Evolutionary conservation across 306 rosid genomes (phyloP), one percentile per base, ranked within the genome.

Genomic region (Trifolium subterraneum): DNA sequence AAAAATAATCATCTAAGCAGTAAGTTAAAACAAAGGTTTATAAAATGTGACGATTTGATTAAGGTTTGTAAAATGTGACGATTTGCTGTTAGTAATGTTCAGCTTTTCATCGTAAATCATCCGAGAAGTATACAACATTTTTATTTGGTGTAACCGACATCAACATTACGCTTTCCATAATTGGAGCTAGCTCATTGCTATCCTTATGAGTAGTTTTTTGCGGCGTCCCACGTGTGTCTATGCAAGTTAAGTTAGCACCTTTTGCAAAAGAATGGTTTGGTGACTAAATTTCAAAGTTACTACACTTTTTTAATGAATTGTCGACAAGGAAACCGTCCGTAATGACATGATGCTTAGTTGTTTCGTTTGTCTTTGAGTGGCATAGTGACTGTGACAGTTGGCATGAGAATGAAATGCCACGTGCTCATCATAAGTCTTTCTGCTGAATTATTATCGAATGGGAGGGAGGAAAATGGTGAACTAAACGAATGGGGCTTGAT

Each of bases 301-400:
- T 29, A 2, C 22, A 22, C 52, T 25, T 6, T 66, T 67, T 14
- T 7, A 42, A 25, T 36, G 10, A 36, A 36, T 2, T 36, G 39
- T 45, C 5, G 48, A 29, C 41, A 45, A 44, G 50, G 61, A 64
- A 51, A 25, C 27, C 67, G 35, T 39, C 42, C 59, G 31, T 62
- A 39, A 63, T 54, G 82, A 70, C 58, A 41, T 36, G 55, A 50
- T 50, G 71, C 64, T 47, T 70, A 62, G 76, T 14, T 70, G 47
- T 65, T 61, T 78, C 16, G 75, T 55, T 42, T 76, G 68, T 66
- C 35, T 9, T 8, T 25, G 11, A 20, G 55, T 51, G 39, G 59
- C 13, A 42, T 41, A 19, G 6, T 6, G 64, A 36, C 11, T 50
- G 10, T 58, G 70, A 14, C 19, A 47, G 55, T 22, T 39, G 41